phyloP scores from a whole-genome alignment of 805 yeast genomes.

The Sugiyamaella americana region DNA sequence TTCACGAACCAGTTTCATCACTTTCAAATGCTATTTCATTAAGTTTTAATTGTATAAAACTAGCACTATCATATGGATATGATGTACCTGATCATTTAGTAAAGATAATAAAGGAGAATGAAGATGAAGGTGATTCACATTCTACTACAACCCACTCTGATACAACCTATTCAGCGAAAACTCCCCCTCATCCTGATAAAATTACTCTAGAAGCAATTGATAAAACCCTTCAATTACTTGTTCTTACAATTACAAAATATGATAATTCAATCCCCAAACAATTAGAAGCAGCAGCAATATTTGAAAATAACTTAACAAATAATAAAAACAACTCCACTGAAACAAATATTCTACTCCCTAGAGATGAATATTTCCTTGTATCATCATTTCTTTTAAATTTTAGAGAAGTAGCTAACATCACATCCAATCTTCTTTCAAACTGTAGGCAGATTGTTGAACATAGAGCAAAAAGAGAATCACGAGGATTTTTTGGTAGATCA shows the following conservation, averaged over 20 bases:
- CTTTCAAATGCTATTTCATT: slow-evolving; percentile 35
- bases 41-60: slow-evolving; percentile 31
- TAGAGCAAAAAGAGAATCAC: slow-evolving; percentile 26
- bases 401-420: slow-evolving; percentile 35
- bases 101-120: slow-evolving; percentile 13
- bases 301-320: slow-evolving; percentile 25
- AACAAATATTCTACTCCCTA: slow-evolving; percentile 32
- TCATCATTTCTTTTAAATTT: slow-evolving; percentile 46
- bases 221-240: slow-evolving; percentile 28
- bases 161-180: not conserved
- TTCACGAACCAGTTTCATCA: slow-evolving; percentile 31
- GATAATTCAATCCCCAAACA: slow-evolving; percentile 34
- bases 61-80: slow-evolving; percentile 35
- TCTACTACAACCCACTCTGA: not conserved
- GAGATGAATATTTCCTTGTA: slow-evolving; percentile 45
- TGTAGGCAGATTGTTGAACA: slow-evolving; percentile 28
- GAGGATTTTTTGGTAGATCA: slow-evolving; percentile 35
- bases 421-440: slow-evolving; percentile 32
- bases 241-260: slow-evolving; percentile 32
- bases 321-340: too few species aligned
- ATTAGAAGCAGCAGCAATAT: slow-evolving; percentile 26
- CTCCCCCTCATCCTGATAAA: not conserved
- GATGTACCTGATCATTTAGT: slow-evolving; percentile 31
- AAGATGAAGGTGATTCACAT: slow-evolving; percentile 6
- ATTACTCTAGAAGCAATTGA: slow-evolving; percentile 14